A percentile compares a stretch with the other conserved stretches of the same genome.
Conservation (phyloP, 176 grass and related monocot species). For the Secale cereale region DNA sequence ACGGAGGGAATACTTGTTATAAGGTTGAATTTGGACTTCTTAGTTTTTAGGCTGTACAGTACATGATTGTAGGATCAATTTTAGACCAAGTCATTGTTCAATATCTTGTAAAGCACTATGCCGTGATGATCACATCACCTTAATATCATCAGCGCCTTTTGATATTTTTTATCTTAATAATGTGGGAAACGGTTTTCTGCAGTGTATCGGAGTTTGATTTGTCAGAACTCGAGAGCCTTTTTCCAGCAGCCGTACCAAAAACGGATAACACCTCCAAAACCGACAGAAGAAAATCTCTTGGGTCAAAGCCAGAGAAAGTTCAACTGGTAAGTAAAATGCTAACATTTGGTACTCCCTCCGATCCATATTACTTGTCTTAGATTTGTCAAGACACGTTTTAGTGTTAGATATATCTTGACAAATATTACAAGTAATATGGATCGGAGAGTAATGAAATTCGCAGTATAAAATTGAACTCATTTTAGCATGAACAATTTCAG, state of each 20-base stretch:
- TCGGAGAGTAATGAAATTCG: not conserved
- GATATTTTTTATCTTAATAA: conserved; percentile 15
- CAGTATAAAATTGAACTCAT: not conserved
- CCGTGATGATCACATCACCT: not conserved
- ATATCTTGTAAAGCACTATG: not conserved
- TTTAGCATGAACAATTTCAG: not conserved
- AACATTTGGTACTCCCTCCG: not conserved
- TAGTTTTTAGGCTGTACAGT: not conserved
- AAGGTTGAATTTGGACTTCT: not conserved
- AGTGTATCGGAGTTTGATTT: conserved; percentile 93
- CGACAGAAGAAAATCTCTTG: conserved; percentile 88
- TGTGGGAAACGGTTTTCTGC: conserved; percentile 35
- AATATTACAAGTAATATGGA: too few relatives aligned
- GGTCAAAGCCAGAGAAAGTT: conserved; percentile 94
- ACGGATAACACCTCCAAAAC: conserved; percentile 59
- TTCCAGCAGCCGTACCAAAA: conserved; percentile 77
- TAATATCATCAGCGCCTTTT: not conserved
- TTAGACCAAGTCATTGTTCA: not conserved
- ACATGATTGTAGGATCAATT: conserved; percentile 23
- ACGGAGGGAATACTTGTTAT: not conserved
- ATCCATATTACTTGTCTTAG: too few relatives aligned
- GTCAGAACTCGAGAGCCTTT: conserved; percentile 87
- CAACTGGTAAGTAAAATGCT: conserved; percentile 68
- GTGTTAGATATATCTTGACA: too few relatives aligned
- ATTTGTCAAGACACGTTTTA: too few relatives aligned